Conservation (phyloP, 2,329 filamentous ascomycete species). For the Botryotinia calthae region DNA sequence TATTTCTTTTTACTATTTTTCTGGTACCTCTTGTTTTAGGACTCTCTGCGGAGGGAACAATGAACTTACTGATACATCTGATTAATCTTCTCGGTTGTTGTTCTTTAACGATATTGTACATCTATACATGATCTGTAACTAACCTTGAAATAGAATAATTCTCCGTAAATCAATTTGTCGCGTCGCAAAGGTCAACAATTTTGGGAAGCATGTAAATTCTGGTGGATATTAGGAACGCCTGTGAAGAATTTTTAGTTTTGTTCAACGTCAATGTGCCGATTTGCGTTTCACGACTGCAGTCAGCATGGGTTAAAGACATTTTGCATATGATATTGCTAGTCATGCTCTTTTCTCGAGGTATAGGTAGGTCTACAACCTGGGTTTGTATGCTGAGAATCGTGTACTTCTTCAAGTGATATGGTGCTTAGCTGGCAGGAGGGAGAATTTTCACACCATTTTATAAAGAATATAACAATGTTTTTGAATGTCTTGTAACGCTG, state of each 20-base stretch:
- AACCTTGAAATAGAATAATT: neutral
- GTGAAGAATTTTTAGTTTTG: no score
- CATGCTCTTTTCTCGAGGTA: neutral
- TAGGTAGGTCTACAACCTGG: neutral
- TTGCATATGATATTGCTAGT: neutral
- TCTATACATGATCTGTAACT: neutral
- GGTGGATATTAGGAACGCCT: neutral
- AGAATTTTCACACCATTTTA: no score
- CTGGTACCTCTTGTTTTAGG: slow-evolving; percentile 99
- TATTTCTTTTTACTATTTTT: slow-evolving; percentile 64
- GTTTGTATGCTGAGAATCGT: neutral
- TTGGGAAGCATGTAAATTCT: neutral
- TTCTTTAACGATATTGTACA: neutral
- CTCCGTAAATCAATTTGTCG: neutral
- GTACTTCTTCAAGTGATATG: neutral
- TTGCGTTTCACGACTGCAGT: no score
- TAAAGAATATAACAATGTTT: neutral
- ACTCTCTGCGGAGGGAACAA: slow-evolving; percentile 55
- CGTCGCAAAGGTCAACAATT: neutral
- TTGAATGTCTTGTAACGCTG: neutral
- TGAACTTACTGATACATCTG: slow-evolving; percentile 88
- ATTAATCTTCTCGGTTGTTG: slow-evolving; percentile 40
- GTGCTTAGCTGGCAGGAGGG: neutral
- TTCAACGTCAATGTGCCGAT: neutral
- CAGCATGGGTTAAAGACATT: neutral